Evolutionary conservation across 208 protist species (phyloP).

Genomic region (Crithidia expoeki): DNA sequence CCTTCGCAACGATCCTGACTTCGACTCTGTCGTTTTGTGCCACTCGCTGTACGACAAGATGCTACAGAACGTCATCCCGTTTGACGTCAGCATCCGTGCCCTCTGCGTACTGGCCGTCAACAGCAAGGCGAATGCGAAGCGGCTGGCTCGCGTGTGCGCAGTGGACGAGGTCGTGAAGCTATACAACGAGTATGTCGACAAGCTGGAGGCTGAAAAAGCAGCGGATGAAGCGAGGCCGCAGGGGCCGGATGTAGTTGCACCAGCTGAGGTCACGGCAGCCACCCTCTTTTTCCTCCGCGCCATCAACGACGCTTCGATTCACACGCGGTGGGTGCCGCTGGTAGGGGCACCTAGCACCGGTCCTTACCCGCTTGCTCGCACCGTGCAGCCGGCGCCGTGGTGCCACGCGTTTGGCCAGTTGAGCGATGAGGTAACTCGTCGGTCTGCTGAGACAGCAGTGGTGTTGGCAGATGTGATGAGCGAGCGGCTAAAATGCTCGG

Average conservation of each 20-base stretch:
- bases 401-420: conserved; percentile 45
- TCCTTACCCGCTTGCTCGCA: conserved; percentile 41
- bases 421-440: not conserved
- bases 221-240: not conserved
- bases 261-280: conserved; percentile 56
- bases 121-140: conserved; percentile 49
- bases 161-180: conserved; percentile 44
- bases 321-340: conserved; percentile 39
- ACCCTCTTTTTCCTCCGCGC: conserved; percentile 66
- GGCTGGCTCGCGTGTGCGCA: conserved; percentile 37
- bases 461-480: conserved; percentile 42
- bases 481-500: conserved; percentile 38
- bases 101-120: conserved; percentile 72
- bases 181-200: conserved; percentile 51
- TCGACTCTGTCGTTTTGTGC: conserved; percentile 69
- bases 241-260: conserved; percentile 29
- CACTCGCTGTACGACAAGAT: conserved; percentile 70
- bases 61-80: conserved; percentile 73
- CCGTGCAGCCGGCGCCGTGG: conserved; percentile 51
- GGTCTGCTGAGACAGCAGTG: conserved; percentile 28
- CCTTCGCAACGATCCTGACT: conserved; percentile 38
- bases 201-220: conserved; percentile 17
- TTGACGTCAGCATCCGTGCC: conserved; percentile 70
- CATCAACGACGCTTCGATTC: conserved; percentile 53
- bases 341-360: conserved; percentile 30